phyloP scores from a whole-genome alignment of 805 yeast genomes.

The Candida andamanensis region DNA sequence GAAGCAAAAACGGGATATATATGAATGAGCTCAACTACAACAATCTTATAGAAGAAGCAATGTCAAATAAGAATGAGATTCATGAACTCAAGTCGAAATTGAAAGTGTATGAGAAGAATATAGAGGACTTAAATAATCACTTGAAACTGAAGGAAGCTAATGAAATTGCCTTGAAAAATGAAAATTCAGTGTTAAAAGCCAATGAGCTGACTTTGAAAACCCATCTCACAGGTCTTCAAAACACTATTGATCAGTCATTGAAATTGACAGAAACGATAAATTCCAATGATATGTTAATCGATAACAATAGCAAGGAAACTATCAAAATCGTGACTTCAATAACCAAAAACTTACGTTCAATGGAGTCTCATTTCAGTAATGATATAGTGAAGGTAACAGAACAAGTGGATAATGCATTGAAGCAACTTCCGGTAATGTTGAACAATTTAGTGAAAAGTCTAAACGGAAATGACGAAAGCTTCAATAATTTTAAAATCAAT shows the following conservation, averaged over 20 bases:
- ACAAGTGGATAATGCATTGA: slow-evolving; percentile 7
- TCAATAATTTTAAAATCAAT: slow-evolving; percentile 6
- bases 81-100: slow-evolving; percentile 10
- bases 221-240: background rate
- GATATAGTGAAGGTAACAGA: slow-evolving; percentile 6
- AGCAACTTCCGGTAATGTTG: slow-evolving; percentile 8
- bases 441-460: slow-evolving; percentile 7
- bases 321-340: slow-evolving; percentile 3
- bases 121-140: slow-evolving; percentile 4
- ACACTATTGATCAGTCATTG: slow-evolving; percentile 2
- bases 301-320: slow-evolving; percentile 2
- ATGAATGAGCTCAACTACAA: slow-evolving; percentile 55
- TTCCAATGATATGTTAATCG: slow-evolving; percentile 4
- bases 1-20: slow-evolving; percentile 60
- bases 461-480: slow-evolving; percentile 9
- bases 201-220: slow-evolving; percentile 3
- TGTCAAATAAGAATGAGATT: slow-evolving; percentile 11
- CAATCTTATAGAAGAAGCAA: slow-evolving; percentile 14
- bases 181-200: slow-evolving; percentile 5
- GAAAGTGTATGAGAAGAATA: slow-evolving; percentile 2
- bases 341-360: slow-evolving; percentile 4
- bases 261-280: slow-evolving; percentile 3
- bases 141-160: slow-evolving; percentile 2
- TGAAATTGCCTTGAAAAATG: background rate
- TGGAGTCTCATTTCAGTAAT: slow-evolving; percentile 7